Conservation (phyloP, 805 yeast species). For the Candida maesae region DNA sequence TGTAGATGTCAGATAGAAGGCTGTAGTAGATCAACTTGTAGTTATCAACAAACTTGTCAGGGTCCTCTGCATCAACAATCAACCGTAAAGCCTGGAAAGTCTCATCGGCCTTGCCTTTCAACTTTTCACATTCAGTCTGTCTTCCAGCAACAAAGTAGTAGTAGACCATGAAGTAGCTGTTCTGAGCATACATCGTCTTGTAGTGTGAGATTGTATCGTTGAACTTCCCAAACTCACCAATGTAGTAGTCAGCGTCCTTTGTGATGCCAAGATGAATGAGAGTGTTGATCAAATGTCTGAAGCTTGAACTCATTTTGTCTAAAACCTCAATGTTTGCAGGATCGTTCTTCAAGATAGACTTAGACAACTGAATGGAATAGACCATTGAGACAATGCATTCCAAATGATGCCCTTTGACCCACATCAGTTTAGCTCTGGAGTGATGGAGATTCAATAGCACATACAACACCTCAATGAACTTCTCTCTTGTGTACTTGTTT, state of each 20-base stretch:
- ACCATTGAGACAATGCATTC: conserved; percentile 37
- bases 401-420: conserved; percentile 20
- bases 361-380: conserved; percentile 46
- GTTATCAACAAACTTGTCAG: conserved; percentile 19
- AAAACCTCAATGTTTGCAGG: conserved; percentile 31
- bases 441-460: conserved; percentile 17
- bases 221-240: conserved; percentile 40
- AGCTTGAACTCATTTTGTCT: conserved; percentile 33
- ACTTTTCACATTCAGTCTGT: conserved; percentile 2
- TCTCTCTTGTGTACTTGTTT: conserved; percentile 6
- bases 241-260: conserved; percentile 54
- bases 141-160: conserved; percentile 20
- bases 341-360: conserved; percentile 47
- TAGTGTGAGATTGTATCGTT: conserved; percentile 17
- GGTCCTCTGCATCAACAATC: conserved; percentile 3
- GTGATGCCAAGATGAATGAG: conserved; percentile 50
- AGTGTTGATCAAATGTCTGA: conserved; percentile 36
- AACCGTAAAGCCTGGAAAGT: conserved; percentile 15
- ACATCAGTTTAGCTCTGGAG: conserved; percentile 17
- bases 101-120: conserved; percentile 14
- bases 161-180: conserved; percentile 22
- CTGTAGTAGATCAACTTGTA: conserved; percentile 22
- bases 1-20: conserved; percentile 19
- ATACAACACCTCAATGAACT: conserved; percentile 9
- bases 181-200: conserved; percentile 13